These are phyloP conservation scores for Cochlearia excelsa DNA, from an alignment of 345 rosid genomes.

Conservation along the genomic window DNA sequence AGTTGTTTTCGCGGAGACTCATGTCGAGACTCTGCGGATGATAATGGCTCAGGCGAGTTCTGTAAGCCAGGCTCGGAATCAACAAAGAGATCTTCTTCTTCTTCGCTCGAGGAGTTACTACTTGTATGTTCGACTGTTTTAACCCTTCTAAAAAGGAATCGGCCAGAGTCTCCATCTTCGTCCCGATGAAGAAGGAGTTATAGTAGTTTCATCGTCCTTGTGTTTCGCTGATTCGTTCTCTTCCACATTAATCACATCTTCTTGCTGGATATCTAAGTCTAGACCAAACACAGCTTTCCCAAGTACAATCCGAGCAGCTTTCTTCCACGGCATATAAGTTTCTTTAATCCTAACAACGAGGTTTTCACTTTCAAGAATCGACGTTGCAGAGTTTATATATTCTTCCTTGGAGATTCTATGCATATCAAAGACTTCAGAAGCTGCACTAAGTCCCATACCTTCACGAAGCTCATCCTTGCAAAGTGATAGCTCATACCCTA, in stretches of 20 bases:
- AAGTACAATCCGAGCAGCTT: conserved; percentile 75
- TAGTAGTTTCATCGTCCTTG: conserved; percentile 42
- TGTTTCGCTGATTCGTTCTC: conserved; percentile 40
- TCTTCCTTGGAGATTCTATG: conserved; percentile 64
- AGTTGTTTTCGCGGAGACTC: conserved; percentile 66
- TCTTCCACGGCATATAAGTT: conserved; percentile 70
- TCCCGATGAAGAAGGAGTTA: conserved; percentile 50
- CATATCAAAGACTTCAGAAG: conserved; percentile 69
- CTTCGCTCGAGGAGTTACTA: conserved; percentile 67
- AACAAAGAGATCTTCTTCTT: conserved; percentile 49
- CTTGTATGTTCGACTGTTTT: conserved; percentile 63
- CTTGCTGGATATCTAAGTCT: conserved; percentile 59
- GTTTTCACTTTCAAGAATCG: conserved; percentile 62
- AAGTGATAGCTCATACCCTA: conserved; percentile 82
- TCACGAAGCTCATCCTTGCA: conserved; percentile 68
- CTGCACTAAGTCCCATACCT: conserved; percentile 77
- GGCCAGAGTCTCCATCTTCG: conserved; percentile 89
- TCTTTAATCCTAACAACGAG: conserved; percentile 55
- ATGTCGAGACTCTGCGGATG: conserved; percentile 34
- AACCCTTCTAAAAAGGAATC: conserved; percentile 76
- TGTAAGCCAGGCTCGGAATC: conserved; percentile 65
- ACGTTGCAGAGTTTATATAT: conserved; percentile 50
- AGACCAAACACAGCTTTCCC: conserved; percentile 70
- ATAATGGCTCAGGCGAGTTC: conserved; percentile 34
- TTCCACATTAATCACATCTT: conserved; percentile 62